Evolutionary conservation across 1,139 yeast genomes (phyloP), one percentile per base, ranked within the genome.

Genomic region (Magnusiomyces sp.): DNA sequence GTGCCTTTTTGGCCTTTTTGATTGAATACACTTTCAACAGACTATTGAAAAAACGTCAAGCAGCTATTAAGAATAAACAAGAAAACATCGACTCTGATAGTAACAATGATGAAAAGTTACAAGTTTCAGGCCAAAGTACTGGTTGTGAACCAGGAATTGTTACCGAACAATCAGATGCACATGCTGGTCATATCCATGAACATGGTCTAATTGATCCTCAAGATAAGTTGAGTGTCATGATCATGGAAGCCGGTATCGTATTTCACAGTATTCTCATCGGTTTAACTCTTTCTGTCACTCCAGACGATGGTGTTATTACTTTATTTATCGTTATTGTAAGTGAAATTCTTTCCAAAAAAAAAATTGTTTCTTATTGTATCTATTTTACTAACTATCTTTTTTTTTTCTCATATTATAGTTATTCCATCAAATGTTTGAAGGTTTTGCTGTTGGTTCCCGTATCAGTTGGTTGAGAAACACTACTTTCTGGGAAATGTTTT

Each of bases 391-490:
- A n/a, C n/a, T n/a, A n/a, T n/a, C n/a, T n/a, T n/a, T n/a, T n/a
- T n/a, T n/a, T n/a, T n/a, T n/a, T n/a, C n/a, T n/a, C n/a, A n/a
- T n/a, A n/a, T n/a, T n/a, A n/a, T n/a, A n/a, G n/a, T 80, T 86
- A 1, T 89, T 89, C 77, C 96, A 89, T 67, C 96, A 89, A 70
- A 75, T 83, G 70, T 89, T 89, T 63, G 97, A 89, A 72, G 96
- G 97, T 54, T 73, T 87, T 50, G 96, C 95, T 58, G 72, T 87
- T 59, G 95, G 95, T 49, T 77, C 94, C 5, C 77, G 95, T 67
- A 75, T 87, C 52, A 85, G 95, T 2, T 40, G 45, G 2, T 16
- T 41, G 13, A 14, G 32, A 13, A 41, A 47, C 20, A n/a, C 48
- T 14, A 29, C 40, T 6, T 40, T 48, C 6, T 36, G 37, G 19